Evolutionary conservation across 148 eudicot species (phyloP).

Genomic region (Spergularia marina): DNA sequence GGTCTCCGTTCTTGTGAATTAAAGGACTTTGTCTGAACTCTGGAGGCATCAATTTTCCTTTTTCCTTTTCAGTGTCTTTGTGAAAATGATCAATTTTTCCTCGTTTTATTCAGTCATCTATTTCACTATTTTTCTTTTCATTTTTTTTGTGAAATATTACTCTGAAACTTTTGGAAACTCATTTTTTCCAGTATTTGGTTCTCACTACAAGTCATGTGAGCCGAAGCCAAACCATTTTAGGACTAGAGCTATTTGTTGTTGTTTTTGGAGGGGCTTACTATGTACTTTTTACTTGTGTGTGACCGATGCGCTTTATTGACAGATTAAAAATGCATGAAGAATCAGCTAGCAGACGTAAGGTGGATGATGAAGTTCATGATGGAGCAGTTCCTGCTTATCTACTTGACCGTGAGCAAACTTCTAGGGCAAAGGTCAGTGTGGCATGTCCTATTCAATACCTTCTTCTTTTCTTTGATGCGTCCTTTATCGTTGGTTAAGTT

Average conservation of each 20-base stretch:
- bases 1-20: too few species aligned
- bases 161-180: too few species aligned
- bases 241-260: too few species aligned
- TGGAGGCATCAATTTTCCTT: background rate
- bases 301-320: conserved; percentile 11
- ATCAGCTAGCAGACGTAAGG: conserved; percentile 82
- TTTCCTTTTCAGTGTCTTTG: background rate
- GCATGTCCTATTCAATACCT: background rate
- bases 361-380: conserved; percentile 87
- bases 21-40: background rate
- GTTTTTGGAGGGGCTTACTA: background rate
- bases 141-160: too few species aligned
- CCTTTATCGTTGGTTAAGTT: background rate
- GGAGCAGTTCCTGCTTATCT: conserved; percentile 93
- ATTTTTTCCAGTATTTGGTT: too few species aligned
- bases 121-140: background rate
- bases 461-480: background rate
- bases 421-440: conserved; percentile 71
- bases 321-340: conserved; percentile 97
- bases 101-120: too few species aligned
- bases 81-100: background rate
- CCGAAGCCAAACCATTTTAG: too few species aligned
- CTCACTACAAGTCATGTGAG: too few species aligned
- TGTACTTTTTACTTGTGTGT: background rate
- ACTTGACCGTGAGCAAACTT: conserved; percentile 92